Evolutionary conservation across 495 filamentous ascomycete species (phyloP), one percentile per base, ranked within the genome.

Genomic region (Xylaria telfairii): DNA sequence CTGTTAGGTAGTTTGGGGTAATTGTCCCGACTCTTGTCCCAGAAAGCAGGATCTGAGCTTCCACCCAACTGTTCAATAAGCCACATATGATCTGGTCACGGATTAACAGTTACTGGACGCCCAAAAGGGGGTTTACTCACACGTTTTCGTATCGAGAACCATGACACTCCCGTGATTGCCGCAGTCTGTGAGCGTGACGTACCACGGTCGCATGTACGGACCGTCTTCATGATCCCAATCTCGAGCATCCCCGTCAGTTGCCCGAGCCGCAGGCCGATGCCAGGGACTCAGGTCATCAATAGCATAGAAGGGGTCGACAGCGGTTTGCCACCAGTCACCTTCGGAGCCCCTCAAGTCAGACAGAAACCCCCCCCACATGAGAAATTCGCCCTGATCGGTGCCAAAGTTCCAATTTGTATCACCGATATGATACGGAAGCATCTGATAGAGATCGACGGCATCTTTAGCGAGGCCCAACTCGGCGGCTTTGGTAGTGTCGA

Each of bases 111-210:
- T 19, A 30, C 26, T 4, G 26, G 13, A 15, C 26, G 26, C 26
- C 12, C 28, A 0, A 17, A 26, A 30, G 1, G 26, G 24, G 12
- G 4, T 54, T 28, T 17, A 19, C 51, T 17, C 13, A 62, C 59
- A 62, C 21, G 59, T 62, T 7, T 62, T 62, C 28, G 59, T 62
- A 42, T 62, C 59, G 24, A 62, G 59, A 12, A 62, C 13, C 59
- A 62, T 62, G n/a, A 62, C 7, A 28, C 59, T 62, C n/a, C 59
- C 59, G 59, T 62, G 59, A 28, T 62, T 62, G 10, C 59, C 32
- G 39, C 32, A 37, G 21, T 37, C 59, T 21, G 39, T 62, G 9
- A 62, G 39, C 17, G 32, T 37, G n/a, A 28, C 59, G 39, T 62
- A 62, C 59, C 59, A 62, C 19, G 32, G 59, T 42, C 59, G 59